phyloP scores from a whole-genome alignment of 805 yeast genomes.

The Candida vaughaniae region DNA sequence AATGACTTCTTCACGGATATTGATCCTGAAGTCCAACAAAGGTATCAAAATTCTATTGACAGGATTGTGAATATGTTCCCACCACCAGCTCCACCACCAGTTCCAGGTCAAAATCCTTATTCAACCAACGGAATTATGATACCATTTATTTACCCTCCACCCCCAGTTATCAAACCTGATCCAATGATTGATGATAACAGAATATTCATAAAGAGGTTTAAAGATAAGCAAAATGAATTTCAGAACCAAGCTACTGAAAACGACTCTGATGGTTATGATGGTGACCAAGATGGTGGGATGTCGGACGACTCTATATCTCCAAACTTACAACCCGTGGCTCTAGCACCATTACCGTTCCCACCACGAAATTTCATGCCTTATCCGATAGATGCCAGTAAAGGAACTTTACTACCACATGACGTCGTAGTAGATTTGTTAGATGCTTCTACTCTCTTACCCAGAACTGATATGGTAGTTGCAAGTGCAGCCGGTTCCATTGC shows the following conservation, averaged over 20 bases:
- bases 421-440: constrained; percentile 35
- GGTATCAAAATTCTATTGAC: constrained; percentile 16
- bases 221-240: background rate
- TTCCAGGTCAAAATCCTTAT: background rate
- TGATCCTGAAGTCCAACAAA: constrained; percentile 10
- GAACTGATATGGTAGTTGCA: constrained; percentile 46
- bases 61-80: constrained; percentile 23
- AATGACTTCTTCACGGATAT: constrained; percentile 38
- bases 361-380: constrained; percentile 47
- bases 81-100: constrained; percentile 40
- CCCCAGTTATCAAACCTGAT: constrained; percentile 33
- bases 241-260: background rate
- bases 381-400: constrained; percentile 35
- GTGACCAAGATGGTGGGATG: no score
- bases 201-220: constrained; percentile 3
- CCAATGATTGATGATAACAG: constrained; percentile 17
- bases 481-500: constrained; percentile 45
- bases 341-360: constrained; percentile 46
- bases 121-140: constrained; percentile 33
- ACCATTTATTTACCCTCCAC: constrained; percentile 45
- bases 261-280: background rate
- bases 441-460: constrained; percentile 36
- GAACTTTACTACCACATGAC: constrained; percentile 34
- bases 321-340: constrained; percentile 12
- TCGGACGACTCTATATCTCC: background rate